Evolutionary conservation across 805 yeast genomes (phyloP).

Genomic region (Geotrichum ghanense): DNA sequence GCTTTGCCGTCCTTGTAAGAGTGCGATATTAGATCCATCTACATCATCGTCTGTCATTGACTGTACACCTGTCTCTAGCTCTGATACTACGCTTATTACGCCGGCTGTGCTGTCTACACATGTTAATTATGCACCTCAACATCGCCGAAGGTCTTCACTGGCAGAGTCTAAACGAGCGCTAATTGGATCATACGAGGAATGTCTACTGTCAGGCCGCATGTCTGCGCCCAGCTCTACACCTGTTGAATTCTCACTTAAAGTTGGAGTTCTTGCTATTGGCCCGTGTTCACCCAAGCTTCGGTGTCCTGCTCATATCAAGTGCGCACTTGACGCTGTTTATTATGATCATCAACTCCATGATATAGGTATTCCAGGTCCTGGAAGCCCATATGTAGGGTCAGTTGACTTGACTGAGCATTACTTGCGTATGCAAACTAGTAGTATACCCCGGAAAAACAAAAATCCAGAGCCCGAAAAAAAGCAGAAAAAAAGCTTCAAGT

Average conservation of each 20-base stretch:
- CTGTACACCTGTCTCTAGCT: too few relatives aligned
- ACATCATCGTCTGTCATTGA: too few relatives aligned
- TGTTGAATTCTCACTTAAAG: constrained; percentile 15
- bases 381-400: constrained; percentile 21
- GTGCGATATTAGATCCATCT: too few relatives aligned
- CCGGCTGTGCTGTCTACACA: too few relatives aligned
- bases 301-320: constrained; percentile 18
- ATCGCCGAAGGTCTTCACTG: constrained; percentile 10
- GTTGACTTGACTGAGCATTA: constrained; percentile 12
- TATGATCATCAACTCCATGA: constrained; percentile 16
- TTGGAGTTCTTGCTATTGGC: constrained; percentile 22
- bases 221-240: constrained; percentile 19
- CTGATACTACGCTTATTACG: too few relatives aligned
- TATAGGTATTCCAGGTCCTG: constrained; percentile 7
- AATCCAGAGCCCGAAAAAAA: neutral
- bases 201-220: constrained; percentile 22
- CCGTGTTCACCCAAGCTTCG: constrained; percentile 13
- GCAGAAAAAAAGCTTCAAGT: constrained; percentile 1
- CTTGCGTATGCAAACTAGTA: constrained; percentile 3
- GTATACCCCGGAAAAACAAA: neutral
- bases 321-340: constrained; percentile 22
- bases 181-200: constrained; percentile 26
- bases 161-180: constrained; percentile 14
- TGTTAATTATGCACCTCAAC: too few relatives aligned
- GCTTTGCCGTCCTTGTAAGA: too few relatives aligned